phyloP scores from a whole-genome alignment of 495 filamentous ascomycete species.

The Cercophora newfieldiana region DNA sequence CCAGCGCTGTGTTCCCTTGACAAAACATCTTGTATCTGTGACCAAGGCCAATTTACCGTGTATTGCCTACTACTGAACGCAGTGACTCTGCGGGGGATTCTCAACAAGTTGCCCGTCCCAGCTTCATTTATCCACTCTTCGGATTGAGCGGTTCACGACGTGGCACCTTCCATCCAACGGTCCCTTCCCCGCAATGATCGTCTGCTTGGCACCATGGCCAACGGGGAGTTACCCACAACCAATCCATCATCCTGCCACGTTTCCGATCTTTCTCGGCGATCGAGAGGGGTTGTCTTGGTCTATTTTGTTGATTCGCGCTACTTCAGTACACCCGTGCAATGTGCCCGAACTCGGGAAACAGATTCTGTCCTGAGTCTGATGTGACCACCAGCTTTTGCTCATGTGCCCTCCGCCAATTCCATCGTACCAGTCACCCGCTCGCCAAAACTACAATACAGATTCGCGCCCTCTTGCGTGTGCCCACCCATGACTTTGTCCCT shows the following conservation, averaged over 20 bases:
- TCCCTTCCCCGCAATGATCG: slow-evolving; percentile 6
- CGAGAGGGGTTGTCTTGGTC: neutral
- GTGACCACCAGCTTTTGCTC: neutral
- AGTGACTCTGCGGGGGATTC: neutral
- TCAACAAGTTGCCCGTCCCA: neutral
- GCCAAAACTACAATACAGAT: neutral
- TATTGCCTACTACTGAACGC: too few relatives aligned
- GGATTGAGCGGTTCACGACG: neutral
- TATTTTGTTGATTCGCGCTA: neutral
- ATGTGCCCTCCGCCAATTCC: neutral
- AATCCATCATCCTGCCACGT: neutral
- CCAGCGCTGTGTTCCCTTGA: too few relatives aligned
- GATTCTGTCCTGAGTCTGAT: neutral
- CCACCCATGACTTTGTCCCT: neutral
- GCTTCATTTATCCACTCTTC: neutral
- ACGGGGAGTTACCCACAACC: neutral
- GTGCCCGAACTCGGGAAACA: neutral
- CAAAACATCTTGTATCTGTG: too few relatives aligned
- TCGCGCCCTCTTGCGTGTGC: neutral
- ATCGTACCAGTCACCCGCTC: neutral
- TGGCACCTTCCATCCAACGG: neutral
- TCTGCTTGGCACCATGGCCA: neutral
- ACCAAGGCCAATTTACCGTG: too few relatives aligned
- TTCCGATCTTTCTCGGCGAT: neutral
- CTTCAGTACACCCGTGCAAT: neutral